phyloP scores from a whole-genome alignment of 768 basidiomycete genomes.

The Chalciporus sphaerocephalus region DNA sequence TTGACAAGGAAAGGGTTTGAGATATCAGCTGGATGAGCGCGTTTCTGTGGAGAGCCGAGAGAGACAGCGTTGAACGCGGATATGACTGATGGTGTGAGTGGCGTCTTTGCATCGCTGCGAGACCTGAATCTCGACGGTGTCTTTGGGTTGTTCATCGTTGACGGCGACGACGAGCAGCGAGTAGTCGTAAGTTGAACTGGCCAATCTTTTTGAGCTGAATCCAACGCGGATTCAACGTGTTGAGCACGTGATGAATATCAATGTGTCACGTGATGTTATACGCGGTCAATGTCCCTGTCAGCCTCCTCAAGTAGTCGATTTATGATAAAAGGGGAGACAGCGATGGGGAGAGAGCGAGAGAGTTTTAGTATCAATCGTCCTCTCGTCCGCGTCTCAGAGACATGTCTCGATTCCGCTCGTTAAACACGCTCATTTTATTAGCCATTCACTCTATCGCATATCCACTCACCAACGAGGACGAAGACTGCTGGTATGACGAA shows the following conservation, averaged over 20 bases:
- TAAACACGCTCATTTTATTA: conserved; percentile 15
- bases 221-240: conserved; percentile 9
- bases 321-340: conserved; percentile 4
- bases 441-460: not conserved
- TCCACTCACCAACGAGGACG: conserved; percentile 13
- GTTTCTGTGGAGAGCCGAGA: conserved; percentile 30
- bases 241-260: conserved; percentile 15
- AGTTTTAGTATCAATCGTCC: no score
- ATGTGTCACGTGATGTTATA: not conserved
- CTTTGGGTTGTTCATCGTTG: conserved; percentile 34
- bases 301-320: conserved; percentile 9
- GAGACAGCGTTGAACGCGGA: conserved; percentile 38
- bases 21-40: conserved; percentile 38
- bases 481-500: conserved; percentile 1
- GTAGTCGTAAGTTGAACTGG: no score
- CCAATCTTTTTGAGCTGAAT: conserved; percentile 8
- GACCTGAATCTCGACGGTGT: conserved; percentile 46
- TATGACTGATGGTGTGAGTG: conserved; percentile 43
- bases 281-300: conserved; percentile 14
- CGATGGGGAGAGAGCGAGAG: not conserved
- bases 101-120: conserved; percentile 48
- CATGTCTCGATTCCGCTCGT: conserved; percentile 19
- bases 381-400: no score
- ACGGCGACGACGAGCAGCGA: not conserved
- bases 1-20: conserved; percentile 61